Evolutionary conservation across 192 early-diverging fungal species (phyloP), one percentile per base, ranked within the genome.

Genomic region (Rhizophagus prolifer): DNA sequence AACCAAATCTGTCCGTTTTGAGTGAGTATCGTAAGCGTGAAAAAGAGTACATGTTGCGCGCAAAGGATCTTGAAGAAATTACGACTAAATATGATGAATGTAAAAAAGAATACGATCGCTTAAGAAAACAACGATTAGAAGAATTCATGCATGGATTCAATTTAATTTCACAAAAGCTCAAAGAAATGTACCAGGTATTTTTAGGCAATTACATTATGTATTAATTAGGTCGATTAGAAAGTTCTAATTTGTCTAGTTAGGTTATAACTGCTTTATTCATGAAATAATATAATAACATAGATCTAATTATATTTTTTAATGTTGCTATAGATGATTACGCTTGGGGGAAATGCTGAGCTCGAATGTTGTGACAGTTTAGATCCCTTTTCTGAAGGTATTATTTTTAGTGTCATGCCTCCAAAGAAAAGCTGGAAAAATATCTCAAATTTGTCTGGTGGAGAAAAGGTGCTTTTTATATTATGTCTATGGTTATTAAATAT

Each of bases 351-450:
- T 80, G 97, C 98, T 1, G 98, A 99, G 83, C 86, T 99, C 38
- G 98, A 99, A 82, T 86, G 98, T 38, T 96, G 98, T 7, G 98
- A 99, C 78, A 91, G 89, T 79, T 83, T 99, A 85, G 98, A 99
- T 82, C 98, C 98, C 1, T 99, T 99, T 83, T 97, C 97, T 14
- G 98, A 99, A 82, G 98, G 98, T 31, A 93, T 99, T 58, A 88
- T 98, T 38, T 99, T 99, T 80, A 94, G 92, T 80, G 98, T 99
- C 9, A 98, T 98, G 98, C 98, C 98, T 26, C 98, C 98, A 65
- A 97, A 97, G 82, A 98, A 99, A 86, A 95, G 94, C 61, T 99
- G 98, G 98, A 98, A 97, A 81, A 98, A 98, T 85, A 99, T 99
- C 67, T 92, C 94, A 25, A 98, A 99, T 81, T 82, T 99, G 25